Conservation (phyloP, 768 basidiomycete genomes). For the Agrocybe praecox region DNA sequence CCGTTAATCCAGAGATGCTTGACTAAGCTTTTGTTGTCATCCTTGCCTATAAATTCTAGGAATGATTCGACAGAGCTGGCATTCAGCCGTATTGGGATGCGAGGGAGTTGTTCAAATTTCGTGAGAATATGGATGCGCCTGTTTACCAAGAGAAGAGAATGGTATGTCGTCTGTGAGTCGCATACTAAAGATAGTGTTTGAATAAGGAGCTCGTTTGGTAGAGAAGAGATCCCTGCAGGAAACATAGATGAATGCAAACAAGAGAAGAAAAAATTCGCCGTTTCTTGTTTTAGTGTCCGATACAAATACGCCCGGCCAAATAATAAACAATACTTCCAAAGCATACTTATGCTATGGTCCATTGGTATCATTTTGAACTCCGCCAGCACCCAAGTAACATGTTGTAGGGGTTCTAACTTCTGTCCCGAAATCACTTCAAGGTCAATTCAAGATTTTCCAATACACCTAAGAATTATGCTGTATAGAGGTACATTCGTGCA, state of each 20-base stretch:
- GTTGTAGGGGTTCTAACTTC: no score
- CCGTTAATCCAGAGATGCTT: constrained; percentile 20
- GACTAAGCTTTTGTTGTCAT: constrained; percentile 9
- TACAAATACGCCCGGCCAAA: no score
- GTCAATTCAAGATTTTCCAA: no score
- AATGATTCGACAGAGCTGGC: constrained; percentile 8
- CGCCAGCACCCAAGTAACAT: no score
- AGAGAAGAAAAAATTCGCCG: no score
- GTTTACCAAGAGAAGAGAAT: constrained; percentile 11
- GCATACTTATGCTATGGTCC: no score
- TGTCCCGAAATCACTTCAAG: no score
- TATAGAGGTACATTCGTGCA: constrained; percentile 58
- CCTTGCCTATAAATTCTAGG: constrained; percentile 2
- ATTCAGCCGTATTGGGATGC: constrained; percentile 14
- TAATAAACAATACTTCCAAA: no score
- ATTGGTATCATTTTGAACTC: no score
- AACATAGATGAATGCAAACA: no score
- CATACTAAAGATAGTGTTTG: constrained; percentile 10
- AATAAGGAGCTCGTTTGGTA: constrained; percentile 15
- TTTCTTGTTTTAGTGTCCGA: no score
- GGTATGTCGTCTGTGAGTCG: constrained; percentile 12
- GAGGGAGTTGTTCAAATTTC: constrained; percentile 10
- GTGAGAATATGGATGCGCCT: constrained; percentile 8
- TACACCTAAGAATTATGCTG: neutral
- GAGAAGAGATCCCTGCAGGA: no score